These are phyloP conservation scores for Aspergillus sp. DNA, from an alignment of 2,329 filamentous ascomycete species.

Conservation along the genomic window DNA sequence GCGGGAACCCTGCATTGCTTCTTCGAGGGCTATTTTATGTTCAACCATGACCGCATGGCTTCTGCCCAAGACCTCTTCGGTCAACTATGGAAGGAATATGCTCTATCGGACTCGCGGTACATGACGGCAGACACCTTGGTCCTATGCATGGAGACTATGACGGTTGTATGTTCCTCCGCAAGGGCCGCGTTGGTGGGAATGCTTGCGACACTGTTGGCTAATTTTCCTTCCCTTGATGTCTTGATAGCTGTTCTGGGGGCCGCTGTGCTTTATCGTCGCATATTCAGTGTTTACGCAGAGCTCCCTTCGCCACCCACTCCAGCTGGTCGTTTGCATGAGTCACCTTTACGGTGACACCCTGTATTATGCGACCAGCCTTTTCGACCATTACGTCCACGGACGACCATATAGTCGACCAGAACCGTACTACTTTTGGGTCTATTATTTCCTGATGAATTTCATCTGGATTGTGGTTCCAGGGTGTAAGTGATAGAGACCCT, in stretches of 20 bases:
- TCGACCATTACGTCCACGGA: constrained; percentile 56
- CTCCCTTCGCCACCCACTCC: constrained; percentile 57
- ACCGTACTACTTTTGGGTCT: constrained; percentile 63
- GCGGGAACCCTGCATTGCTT: constrained; percentile 64
- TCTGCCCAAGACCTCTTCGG: constrained; percentile 70
- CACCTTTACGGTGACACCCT: constrained; percentile 64
- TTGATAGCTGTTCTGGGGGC: constrained; percentile 58
- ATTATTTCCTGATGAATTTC: constrained; percentile 64
- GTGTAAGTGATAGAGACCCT: constrained; percentile 40
- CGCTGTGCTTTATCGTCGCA: constrained; percentile 57
- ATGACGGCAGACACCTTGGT: constrained; percentile 79
- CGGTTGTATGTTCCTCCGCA: constrained; percentile 56
- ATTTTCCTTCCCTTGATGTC: background rate
- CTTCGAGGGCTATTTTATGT: constrained; percentile 83
- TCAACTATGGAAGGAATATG: constrained; percentile 92
- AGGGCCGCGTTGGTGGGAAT: background rate
- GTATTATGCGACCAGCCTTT: constrained; percentile 63
- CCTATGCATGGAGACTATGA: constrained; percentile 82
- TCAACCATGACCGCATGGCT: constrained; percentile 65
- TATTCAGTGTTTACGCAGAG: constrained; percentile 53
- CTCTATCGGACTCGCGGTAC: constrained; percentile 82
- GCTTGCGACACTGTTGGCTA: background rate
- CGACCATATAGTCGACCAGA: constrained; percentile 60
- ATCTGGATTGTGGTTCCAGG: constrained; percentile 64
- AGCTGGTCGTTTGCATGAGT: constrained; percentile 60